phyloP scores from a whole-genome alignment of 768 basidiomycete species.

The Suillus bovinus region DNA sequence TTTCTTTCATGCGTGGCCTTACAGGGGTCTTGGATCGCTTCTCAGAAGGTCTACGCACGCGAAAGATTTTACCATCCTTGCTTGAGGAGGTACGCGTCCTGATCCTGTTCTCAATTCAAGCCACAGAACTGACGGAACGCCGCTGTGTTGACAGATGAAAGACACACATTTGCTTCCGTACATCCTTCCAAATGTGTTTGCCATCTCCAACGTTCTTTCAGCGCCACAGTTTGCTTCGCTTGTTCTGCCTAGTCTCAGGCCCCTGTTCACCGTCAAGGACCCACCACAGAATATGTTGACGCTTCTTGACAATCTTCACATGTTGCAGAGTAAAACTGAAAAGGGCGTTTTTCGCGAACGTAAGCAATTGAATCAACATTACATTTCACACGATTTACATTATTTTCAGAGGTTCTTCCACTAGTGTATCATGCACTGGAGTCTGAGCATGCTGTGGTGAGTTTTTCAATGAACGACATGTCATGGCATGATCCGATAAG shows the following conservation, averaged over 20 bases:
- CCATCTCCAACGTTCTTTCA: constrained; percentile 77
- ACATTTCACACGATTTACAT: background rate
- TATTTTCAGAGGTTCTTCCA: constrained; percentile 80
- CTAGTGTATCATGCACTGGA: constrained; percentile 96
- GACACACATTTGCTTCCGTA: constrained; percentile 91
- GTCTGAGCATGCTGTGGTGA: constrained; percentile 84
- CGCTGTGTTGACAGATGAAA: constrained; percentile 66
- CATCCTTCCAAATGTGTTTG: constrained; percentile 93
- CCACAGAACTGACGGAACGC: constrained; percentile 4
- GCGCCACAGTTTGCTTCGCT: constrained; percentile 76
- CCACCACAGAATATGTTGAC: constrained; percentile 98
- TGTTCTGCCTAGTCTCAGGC: constrained; percentile 87
- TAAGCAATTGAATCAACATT: constrained; percentile 38
- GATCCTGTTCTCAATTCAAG: constrained; percentile 7
- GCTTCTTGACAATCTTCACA: constrained; percentile 81
- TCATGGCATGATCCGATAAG: constrained; percentile 13
- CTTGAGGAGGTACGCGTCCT: constrained; percentile 81
- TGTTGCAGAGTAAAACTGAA: constrained; percentile 89
- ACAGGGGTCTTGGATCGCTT: constrained; percentile 79
- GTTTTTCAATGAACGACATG: constrained; percentile 18
- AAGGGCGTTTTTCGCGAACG: constrained; percentile 86
- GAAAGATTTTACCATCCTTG: constrained; percentile 90
- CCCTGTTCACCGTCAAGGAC: constrained; percentile 87
- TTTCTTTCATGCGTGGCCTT: constrained; percentile 93
- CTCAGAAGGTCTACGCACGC: constrained; percentile 79